Percentiles rank a stretch among this genome's conserved stretches.
These are phyloP conservation scores for Fraxinus floribunda DNA, from an alignment of 305 asterid genomes.

Conservation along the genomic window DNA sequence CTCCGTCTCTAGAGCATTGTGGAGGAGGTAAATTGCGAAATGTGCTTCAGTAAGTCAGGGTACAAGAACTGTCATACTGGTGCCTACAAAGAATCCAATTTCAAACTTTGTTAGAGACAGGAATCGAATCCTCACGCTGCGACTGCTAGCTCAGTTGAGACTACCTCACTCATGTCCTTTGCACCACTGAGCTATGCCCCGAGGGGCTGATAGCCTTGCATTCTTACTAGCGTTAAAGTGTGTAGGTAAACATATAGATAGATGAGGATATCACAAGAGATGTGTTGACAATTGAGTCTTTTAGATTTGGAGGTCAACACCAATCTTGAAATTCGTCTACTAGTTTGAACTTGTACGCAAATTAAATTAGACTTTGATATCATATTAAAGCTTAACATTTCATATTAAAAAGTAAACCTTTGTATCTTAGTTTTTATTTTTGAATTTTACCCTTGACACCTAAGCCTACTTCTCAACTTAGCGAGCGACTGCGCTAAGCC, in stretches of 20 bases:
- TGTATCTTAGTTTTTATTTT: too few relatives aligned
- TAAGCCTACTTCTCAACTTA: not conserved
- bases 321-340: not conserved
- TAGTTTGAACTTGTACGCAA: too few relatives aligned
- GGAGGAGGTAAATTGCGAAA: too few relatives aligned
- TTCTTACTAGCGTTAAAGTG: not conserved
- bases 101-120: too few relatives aligned
- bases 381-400: not conserved
- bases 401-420: not conserved
- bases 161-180: too few relatives aligned
- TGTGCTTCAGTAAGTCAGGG: too few relatives aligned
- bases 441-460: not conserved
- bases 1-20: too few relatives aligned
- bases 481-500: not conserved
- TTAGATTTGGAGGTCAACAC: not conserved
- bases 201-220: not conserved
- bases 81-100: too few relatives aligned
- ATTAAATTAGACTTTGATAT: not conserved
- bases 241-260: not conserved
- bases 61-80: too few relatives aligned
- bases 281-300: not conserved
- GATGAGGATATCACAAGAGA: not conserved
- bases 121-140: too few relatives aligned
- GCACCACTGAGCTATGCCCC: too few relatives aligned
- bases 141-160: too few relatives aligned